Percentiles rank a stretch among this genome's conserved stretches.
Conservation (phyloP, 768 basidiomycete genomes). For the Paxillus involutus region DNA sequence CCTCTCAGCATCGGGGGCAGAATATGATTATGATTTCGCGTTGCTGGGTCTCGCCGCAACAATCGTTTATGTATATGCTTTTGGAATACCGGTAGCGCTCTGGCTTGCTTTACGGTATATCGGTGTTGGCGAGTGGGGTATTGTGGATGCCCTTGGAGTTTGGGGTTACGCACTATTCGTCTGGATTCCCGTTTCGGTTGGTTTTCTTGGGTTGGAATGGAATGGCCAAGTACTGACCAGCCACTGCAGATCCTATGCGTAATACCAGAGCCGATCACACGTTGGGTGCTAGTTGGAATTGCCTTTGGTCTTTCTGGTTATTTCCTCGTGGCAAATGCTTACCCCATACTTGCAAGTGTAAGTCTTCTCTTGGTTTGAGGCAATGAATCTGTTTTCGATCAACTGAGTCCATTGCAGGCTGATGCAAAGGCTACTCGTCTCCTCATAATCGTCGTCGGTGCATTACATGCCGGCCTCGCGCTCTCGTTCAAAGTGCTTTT, state of each 20-base stretch:
- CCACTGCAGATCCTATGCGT: conserved; percentile 74
- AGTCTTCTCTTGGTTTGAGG: conserved; percentile 27
- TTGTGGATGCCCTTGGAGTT: conserved; percentile 77
- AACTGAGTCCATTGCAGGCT: conserved; percentile 46
- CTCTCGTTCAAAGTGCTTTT: conserved; percentile 78
- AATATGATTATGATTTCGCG: conserved; percentile 83
- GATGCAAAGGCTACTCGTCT: conserved; percentile 86
- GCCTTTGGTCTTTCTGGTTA: conserved; percentile 83
- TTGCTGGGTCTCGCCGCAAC: conserved; percentile 80
- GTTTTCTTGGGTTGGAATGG: conserved; percentile 23
- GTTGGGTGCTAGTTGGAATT: conserved; percentile 75
- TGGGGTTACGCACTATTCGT: conserved; percentile 85
- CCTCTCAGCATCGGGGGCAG: conserved; percentile 57
- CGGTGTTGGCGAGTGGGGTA: conserved; percentile 87
- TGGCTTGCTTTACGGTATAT: conserved; percentile 87
- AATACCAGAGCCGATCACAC: conserved; percentile 76
- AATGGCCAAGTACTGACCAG: neutral
- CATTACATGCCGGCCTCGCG: conserved; percentile 77
- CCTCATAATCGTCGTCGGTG: conserved; percentile 72
- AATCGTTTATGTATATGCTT: conserved; percentile 84
- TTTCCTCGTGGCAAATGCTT: conserved; percentile 83
- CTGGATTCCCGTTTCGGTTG: conserved; percentile 85
- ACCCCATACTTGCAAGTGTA: conserved; percentile 85
- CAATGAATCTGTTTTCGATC: neutral
- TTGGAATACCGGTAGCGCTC: conserved; percentile 76